phyloP scores from a whole-genome alignment of 495 filamentous ascomycete genomes.

The Lepraria neglecta region DNA sequence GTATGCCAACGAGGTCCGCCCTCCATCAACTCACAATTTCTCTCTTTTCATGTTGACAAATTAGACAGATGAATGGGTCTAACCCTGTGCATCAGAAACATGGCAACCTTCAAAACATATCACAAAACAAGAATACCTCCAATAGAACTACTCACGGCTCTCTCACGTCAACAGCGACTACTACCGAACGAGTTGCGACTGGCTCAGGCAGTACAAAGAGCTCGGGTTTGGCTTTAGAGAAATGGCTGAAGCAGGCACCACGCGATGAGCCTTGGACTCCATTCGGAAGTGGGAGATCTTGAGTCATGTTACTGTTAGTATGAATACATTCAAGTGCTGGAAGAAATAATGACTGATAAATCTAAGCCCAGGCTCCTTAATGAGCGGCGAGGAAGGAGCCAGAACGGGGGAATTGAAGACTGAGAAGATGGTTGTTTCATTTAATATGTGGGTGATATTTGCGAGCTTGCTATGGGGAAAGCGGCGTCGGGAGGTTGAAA shows the following conservation, averaged over 20 bases:
- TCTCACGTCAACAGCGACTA: neutral
- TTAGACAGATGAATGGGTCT: neutral
- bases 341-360: no score
- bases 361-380: no score
- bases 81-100: neutral
- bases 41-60: neutral
- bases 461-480: no score
- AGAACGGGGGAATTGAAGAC: no score
- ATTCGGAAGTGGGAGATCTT: neutral
- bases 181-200: neutral
- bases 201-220: neutral
- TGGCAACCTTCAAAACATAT: no score
- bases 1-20: neutral
- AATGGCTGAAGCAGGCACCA: conserved; percentile 7
- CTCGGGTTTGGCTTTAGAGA: neutral
- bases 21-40: no score
- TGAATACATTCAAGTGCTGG: no score
- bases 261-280: conserved; percentile 14
- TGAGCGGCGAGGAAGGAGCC: no score
- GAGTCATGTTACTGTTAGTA: neutral
- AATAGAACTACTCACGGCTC: conserved; percentile 7
- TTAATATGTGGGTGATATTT: no score
- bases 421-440: no score
- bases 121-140: neutral
- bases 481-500: no score